Conservation (phyloP, 2,329 filamentous ascomycete genomes). For the Dactylellina parvicollis region DNA sequence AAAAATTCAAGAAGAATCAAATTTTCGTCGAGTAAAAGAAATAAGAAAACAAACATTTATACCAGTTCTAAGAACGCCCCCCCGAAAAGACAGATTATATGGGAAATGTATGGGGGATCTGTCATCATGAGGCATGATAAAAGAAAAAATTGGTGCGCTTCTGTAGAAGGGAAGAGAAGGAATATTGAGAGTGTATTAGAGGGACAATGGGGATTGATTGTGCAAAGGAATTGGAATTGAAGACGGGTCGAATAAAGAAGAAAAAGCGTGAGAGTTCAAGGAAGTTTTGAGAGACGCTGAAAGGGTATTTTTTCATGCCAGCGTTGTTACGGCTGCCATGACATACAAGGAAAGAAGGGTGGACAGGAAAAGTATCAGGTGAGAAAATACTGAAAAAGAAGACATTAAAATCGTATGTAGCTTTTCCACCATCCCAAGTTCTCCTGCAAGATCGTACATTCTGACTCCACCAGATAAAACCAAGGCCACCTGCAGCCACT, state of each 20-base stretch:
- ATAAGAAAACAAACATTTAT: conserved; percentile 28
- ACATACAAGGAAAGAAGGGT: conserved; percentile 12
- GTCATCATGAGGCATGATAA: conserved; percentile 42
- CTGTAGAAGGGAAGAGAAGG: background rate
- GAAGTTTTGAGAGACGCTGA: conserved; percentile 25
- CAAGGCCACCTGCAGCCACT: conserved; percentile 21
- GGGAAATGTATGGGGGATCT: conserved; percentile 30
- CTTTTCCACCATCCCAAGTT: conserved; percentile 25
- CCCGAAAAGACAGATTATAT: conserved; percentile 46
- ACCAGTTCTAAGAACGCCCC: conserved; percentile 53
- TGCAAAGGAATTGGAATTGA: conserved; percentile 1
- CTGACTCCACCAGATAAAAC: conserved; percentile 41
- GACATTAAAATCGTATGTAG: conserved; percentile 52
- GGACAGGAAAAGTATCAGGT: conserved; percentile 11
- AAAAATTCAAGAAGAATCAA: background rate
- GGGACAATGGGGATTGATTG: background rate
- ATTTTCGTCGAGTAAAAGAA: conserved; percentile 4
- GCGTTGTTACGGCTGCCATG: conserved; percentile 24
- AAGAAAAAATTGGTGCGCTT: background rate
- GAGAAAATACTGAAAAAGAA: conserved; percentile 6
- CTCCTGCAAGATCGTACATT: conserved; percentile 48
- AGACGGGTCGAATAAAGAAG: background rate
- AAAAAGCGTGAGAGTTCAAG: background rate
- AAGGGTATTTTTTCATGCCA: conserved; percentile 46
- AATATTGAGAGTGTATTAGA: background rate